These are phyloP conservation scores for Tagetes patula DNA, from an alignment of 129 eudicot species.

Conservation along the genomic window DNA sequence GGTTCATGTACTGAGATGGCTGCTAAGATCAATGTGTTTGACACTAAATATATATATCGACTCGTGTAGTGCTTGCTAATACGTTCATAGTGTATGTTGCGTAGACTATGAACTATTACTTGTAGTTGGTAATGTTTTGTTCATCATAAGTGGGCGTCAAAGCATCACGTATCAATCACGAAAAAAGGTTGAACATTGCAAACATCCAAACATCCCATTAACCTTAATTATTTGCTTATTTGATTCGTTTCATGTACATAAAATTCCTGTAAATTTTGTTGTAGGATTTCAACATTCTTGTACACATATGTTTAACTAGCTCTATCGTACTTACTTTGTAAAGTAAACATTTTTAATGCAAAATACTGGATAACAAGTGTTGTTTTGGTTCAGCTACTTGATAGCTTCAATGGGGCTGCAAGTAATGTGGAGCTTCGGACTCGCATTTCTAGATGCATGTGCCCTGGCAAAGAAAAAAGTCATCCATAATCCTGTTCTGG, in stretches of 20 bases:
- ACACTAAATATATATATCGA: no score
- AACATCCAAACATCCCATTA: slow-evolving; percentile 4
- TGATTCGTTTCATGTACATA: neutral
- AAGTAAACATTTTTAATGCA: neutral
- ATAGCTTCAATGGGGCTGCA: slow-evolving; percentile 88
- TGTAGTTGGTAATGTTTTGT: no score
- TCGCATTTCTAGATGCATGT: slow-evolving; percentile 61
- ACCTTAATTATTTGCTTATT: neutral
- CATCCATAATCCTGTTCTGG: slow-evolving; percentile 51
- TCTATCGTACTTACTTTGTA: no score
- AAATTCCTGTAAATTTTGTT: neutral
- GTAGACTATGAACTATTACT: no score
- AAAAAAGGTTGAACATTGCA: neutral
- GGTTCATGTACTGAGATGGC: neutral
- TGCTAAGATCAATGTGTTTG: no score
- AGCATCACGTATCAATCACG: neutral
- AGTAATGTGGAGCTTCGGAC: slow-evolving; percentile 72
- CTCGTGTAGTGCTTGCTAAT: no score
- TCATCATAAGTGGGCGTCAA: neutral
- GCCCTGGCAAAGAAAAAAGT: slow-evolving; percentile 54
- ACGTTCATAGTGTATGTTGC: no score
- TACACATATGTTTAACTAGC: no score
- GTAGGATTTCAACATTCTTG: no score
- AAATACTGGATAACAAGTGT: neutral
- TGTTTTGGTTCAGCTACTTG: slow-evolving; percentile 52